Evolutionary conservation across 2,329 filamentous ascomycete species (phyloP).

Genomic region (Trichoderma lentiforme): DNA sequence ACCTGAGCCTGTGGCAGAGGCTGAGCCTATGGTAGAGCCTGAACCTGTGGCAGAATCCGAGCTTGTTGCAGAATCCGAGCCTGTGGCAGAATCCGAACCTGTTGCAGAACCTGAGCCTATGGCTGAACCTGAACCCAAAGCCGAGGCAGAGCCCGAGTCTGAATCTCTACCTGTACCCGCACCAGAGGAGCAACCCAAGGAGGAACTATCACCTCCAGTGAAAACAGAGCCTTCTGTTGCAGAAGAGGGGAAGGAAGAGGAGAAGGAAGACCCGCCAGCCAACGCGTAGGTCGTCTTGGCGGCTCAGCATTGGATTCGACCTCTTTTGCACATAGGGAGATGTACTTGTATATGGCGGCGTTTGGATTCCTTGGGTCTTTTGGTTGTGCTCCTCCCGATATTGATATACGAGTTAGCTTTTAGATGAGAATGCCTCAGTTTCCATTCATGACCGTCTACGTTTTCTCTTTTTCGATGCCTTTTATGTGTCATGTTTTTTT

Average conservation of each 20-base stretch:
- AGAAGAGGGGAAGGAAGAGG: slow-evolving; percentile 15
- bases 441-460: neutral
- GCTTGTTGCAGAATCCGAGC: neutral
- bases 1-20: neutral
- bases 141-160: neutral
- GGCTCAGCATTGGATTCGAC: slow-evolving; percentile 2
- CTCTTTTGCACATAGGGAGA: neutral
- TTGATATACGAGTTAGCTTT: neutral
- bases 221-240: neutral
- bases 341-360: neutral
- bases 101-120: too few species aligned
- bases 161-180: neutral
- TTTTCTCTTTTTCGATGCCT: neutral
- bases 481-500: neutral
- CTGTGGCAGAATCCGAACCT: neutral
- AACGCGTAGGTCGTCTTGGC: slow-evolving; percentile 20
- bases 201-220: neutral
- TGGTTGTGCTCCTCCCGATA: neutral
- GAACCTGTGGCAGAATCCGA: neutral
- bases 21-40: neutral
- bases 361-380: neutral
- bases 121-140: neutral
- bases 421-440: neutral
- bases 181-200: neutral
- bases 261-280: slow-evolving; percentile 16